Evolutionary conservation across 2,329 filamentous ascomycete species (phyloP), one percentile per base, ranked within the genome.

Genomic region (Pseudogymnoascus sp.): DNA sequence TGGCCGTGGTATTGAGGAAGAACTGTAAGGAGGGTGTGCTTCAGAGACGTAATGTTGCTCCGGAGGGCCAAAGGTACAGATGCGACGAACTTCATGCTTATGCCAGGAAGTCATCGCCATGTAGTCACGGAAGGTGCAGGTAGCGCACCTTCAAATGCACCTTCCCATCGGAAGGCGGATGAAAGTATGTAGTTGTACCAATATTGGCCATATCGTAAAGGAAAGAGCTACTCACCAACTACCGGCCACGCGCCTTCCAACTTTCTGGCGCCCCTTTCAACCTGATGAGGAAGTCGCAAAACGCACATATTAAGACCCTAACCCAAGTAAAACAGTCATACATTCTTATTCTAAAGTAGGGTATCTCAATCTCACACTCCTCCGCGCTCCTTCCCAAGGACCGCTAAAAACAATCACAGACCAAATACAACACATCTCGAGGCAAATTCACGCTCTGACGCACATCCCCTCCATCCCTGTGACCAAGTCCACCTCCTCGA

Each of bases 401-500:
- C n/a, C 28, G 50, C 50, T 33, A 33, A 56, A 56, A 56, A 33
- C 46, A 56, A 33, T 10, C n/a, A 6, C 2, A 56, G 16, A 19
- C 10, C 50, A 56, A 22, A 19, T 56, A 56, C 50, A 56, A 56
- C 10, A 56, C 33, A 53, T 31, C 14, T 11, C 14, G 26, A 16
- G 24, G 16, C 24, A 28, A 16, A 33, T 22, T 56, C 50, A 56
- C 5, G 50, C 50, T 56, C 50, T 56, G n/a, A 56, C 50, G 11
- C 59, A 60, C 33, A 60, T 60, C 19, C 59, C 38, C 6, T 60
- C 59, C 59, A 60, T 60, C 12, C 33, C 59, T 11, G 33, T 38
- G 12, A 60, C 59, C 33, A 60, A 26, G 14, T 40, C 59, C 12
- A 60, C 33, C 6, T 40, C 59, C 19, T 40, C 33, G 7, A 60